A percentile compares a stretch with the other conserved stretches of the same genome.
Conservation (phyloP, 257 asterid species). For the Lavandula angustifolia region DNA sequence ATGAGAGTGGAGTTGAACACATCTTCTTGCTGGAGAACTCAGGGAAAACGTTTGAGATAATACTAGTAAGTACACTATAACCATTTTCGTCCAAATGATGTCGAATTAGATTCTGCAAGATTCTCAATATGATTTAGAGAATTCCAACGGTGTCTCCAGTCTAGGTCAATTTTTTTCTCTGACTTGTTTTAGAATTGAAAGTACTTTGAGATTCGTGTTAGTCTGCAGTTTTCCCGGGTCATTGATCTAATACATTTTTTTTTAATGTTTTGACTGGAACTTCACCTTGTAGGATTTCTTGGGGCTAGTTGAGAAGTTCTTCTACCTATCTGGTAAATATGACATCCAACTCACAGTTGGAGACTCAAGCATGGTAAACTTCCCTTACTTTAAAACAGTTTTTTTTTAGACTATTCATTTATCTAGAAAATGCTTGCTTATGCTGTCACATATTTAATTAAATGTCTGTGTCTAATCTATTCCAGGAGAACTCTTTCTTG, state of each 20-base stretch:
- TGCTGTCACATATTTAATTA: conserved; percentile 16
- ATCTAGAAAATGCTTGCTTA: conserved; percentile 4
- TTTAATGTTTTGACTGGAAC: conserved; percentile 28
- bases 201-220: conserved; percentile 11
- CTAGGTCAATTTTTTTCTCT: conserved; percentile 14
- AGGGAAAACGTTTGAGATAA: conserved; percentile 67
- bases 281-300: conserved; percentile 81
- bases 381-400: conserved; percentile 17
- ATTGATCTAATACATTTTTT: neutral
- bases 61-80: conserved; percentile 58
- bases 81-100: conserved; percentile 12
- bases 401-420: conserved; percentile 5
- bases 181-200: conserved; percentile 1
- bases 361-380: conserved; percentile 81
- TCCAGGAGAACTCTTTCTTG: conserved; percentile 94
- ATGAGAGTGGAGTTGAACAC: conserved; percentile 88
- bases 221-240: conserved; percentile 2
- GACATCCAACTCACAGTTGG: conserved; percentile 91
- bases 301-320: conserved; percentile 91
- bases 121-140: conserved; percentile 20
- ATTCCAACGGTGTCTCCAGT: conserved; percentile 4
- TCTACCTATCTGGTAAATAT: conserved; percentile 82
- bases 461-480: conserved; percentile 27
- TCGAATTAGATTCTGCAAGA: conserved; percentile 5
- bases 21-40: conserved; percentile 77